A percentile compares a stretch with the other conserved stretches of the same genome.
phyloP scores from a whole-genome alignment of 225 moss, liverwort and hornwort genomes.

The Marchantia polymorpha region DNA sequence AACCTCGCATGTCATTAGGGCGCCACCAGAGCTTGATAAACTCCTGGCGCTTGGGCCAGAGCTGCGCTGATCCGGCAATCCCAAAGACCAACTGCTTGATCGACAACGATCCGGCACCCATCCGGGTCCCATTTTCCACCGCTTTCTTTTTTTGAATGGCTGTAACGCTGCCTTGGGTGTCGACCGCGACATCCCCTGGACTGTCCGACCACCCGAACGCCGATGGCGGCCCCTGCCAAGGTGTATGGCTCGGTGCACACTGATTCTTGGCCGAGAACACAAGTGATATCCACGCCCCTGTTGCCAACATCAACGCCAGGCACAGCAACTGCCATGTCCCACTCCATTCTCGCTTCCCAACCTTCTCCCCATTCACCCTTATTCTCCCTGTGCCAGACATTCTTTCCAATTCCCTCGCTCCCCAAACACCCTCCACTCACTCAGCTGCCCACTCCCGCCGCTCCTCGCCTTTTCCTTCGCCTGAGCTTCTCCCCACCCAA shows the following conservation, averaged over 20 bases:
- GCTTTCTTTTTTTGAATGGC: conserved; percentile 2
- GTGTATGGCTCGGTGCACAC: conserved; percentile 21
- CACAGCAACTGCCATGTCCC: conserved; percentile 34
- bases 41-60: conserved; percentile 86
- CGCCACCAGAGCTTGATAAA: conserved; percentile 95
- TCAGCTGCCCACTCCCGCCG: neutral
- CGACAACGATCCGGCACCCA: conserved; percentile 23
- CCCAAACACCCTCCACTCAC: neutral
- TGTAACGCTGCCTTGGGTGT: neutral
- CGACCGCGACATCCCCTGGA: neutral
- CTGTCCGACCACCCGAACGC: conserved; percentile 35
- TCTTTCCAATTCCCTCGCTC: neutral
- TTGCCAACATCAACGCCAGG: conserved; percentile 37
- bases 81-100: conserved; percentile 69
- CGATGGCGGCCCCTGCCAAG: conserved; percentile 29
- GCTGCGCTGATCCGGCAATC: conserved; percentile 89
- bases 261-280: conserved; percentile 50
- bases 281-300: conserved; percentile 43
- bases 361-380: conserved; percentile 25
- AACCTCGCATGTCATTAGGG: conserved; percentile 82
- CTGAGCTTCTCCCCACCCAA: neutral
- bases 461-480: neutral
- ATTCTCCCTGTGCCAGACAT: conserved; percentile 26
- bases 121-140: conserved; percentile 22
- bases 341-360: conserved; percentile 41